These are phyloP conservation scores for Gracilaria caudata DNA, from an alignment of 23 red algal species.

Conservation along the genomic window DNA sequence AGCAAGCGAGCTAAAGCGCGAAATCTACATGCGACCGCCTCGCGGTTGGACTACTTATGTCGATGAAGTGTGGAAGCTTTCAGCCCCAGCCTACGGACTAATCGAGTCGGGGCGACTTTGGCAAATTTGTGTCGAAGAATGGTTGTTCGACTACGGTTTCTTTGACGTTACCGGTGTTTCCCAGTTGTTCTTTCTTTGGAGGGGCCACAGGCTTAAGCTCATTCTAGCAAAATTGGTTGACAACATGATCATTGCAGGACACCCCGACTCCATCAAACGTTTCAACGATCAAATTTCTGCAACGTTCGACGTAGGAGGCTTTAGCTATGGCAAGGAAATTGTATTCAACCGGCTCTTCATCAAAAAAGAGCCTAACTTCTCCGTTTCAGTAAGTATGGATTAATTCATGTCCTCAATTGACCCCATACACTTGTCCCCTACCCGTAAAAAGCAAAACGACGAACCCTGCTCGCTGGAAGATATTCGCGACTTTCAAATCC, in stretches of 20 bases:
- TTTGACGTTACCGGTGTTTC: not conserved
- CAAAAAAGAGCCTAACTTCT: not conserved
- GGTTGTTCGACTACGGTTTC: constrained; percentile 1
- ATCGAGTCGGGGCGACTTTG: constrained; percentile 26
- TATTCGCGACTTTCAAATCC: not conserved
- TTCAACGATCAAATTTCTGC: no score
- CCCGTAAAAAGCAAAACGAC: not conserved
- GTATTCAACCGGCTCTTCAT: constrained; percentile 36
- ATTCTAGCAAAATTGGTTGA: not conserved
- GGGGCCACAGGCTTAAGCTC: not conserved
- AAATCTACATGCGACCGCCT: constrained; percentile 4
- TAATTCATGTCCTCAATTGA: constrained; percentile 7
- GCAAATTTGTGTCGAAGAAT: constrained; percentile 19
- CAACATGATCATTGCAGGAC: not conserved
- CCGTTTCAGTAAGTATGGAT: not conserved
- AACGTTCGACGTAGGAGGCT: not conserved
- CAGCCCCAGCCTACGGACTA: not conserved
- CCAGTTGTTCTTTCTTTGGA: constrained; percentile 18
- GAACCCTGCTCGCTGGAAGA: not conserved
- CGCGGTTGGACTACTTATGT: not conserved
- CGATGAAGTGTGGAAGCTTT: not conserved
- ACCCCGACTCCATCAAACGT: not conserved
- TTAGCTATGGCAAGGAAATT: not conserved
- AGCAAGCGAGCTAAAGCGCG: not conserved
- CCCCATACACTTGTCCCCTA: not conserved